A percentile compares a stretch with the other conserved stretches of the same genome.
These are phyloP conservation scores for Pelargonium fulgidum DNA, from an alignment of 441 rosid genomes.

Conservation along the genomic window DNA sequence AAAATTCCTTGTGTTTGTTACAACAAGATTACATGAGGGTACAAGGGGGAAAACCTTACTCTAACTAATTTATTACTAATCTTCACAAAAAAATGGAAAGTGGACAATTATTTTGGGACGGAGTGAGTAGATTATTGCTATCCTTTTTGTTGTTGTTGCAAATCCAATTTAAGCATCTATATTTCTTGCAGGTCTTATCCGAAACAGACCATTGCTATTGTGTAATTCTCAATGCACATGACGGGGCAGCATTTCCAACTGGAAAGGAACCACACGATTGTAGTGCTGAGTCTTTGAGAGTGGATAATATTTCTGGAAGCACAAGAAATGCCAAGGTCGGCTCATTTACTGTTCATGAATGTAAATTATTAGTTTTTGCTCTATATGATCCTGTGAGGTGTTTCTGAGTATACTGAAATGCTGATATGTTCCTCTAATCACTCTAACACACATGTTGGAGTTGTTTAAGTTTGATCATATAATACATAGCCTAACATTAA, in stretches of 20 bases:
- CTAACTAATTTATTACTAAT: no score
- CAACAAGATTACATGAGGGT: no score
- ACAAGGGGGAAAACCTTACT: no score
- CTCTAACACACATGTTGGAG: neutral
- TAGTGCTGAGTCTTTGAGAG: slow-evolving; percentile 28
- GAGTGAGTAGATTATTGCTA: no score
- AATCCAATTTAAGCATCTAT: neutral
- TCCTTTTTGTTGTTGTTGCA: no score
- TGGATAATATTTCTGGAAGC: slow-evolving; percentile 33
- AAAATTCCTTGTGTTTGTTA: no score
- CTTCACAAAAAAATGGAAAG: no score
- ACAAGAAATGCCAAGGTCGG: slow-evolving; percentile 60
- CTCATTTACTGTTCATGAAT: slow-evolving; percentile 17
- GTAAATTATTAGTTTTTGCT: slow-evolving; percentile 6
- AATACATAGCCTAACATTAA: neutral
- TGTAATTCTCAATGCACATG: slow-evolving; percentile 85
- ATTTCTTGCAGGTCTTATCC: no score
- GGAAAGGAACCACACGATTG: slow-evolving; percentile 37
- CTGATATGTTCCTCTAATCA: neutral
- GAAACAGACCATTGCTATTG: slow-evolving; percentile 86
- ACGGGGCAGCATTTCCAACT: slow-evolving; percentile 86
- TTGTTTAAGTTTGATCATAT: neutral
- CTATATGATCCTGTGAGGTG: neutral
- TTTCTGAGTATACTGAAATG: neutral
- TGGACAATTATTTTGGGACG: no score